Conservation (phyloP, 768 basidiomycete species). For the Trametes elegans region DNA sequence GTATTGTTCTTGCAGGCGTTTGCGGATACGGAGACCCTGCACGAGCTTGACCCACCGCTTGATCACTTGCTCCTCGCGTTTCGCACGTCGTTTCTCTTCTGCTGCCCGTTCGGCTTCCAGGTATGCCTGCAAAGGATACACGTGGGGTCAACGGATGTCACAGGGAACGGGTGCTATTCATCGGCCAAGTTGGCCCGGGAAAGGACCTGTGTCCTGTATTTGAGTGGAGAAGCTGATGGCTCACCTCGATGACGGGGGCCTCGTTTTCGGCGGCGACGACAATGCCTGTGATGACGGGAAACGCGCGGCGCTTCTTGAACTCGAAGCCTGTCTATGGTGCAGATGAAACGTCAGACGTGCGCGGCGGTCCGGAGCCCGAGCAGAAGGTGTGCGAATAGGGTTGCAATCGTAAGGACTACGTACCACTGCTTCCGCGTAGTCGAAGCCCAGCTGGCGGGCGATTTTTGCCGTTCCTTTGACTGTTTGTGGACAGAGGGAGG, state of each 20-base stretch:
- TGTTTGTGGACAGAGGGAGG: constrained; percentile 4
- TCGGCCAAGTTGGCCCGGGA: no score
- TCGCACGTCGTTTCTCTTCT: constrained; percentile 71
- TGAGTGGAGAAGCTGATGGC: constrained; percentile 22
- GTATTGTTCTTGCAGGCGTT: constrained; percentile 82
- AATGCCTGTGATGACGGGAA: constrained; percentile 81
- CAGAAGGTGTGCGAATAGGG: constrained; percentile 24
- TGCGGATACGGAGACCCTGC: constrained; percentile 83
- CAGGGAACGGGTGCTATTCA: background rate
- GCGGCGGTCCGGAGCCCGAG: constrained; percentile 5
- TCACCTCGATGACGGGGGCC: constrained; percentile 68
- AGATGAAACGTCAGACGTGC: constrained; percentile 12
- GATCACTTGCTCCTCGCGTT: constrained; percentile 74
- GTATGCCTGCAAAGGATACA: constrained; percentile 61
- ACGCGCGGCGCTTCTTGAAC: constrained; percentile 89
- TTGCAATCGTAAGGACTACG: constrained; percentile 30
- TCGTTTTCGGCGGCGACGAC: constrained; percentile 86
- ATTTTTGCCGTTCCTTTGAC: constrained; percentile 83
- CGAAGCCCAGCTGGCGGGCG: constrained; percentile 81
- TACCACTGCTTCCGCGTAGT: constrained; percentile 95
- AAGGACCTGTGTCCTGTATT: no score
- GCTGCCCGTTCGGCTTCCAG: constrained; percentile 77
- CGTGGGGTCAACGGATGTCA: background rate
- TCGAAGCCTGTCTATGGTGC: constrained; percentile 83
- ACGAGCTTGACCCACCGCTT: constrained; percentile 89